A percentile compares a stretch with the other conserved stretches of the same genome.
phyloP scores from a whole-genome alignment of 768 basidiomycete genomes.

The Tricholoma matsutake region DNA sequence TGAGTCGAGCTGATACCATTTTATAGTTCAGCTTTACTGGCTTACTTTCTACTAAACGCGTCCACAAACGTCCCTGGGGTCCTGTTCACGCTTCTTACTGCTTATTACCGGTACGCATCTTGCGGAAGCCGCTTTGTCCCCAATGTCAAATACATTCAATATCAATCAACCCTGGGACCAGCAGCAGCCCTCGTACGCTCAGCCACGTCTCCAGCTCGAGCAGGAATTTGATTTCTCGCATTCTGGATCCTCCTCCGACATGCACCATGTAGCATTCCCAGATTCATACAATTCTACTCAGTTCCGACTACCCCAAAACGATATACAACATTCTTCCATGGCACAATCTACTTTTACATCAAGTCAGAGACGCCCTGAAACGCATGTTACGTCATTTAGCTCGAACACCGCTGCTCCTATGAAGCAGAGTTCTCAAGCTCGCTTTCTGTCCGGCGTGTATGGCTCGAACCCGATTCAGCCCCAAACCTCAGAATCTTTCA shows the following conservation, averaged over 20 bases:
- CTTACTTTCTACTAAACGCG: background rate
- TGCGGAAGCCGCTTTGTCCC: constrained; percentile 11
- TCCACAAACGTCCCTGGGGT: constrained; percentile 3
- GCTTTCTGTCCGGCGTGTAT: background rate
- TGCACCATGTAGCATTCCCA: constrained; percentile 8
- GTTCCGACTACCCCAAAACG: constrained; percentile 8
- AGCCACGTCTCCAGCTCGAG: constrained; percentile 11
- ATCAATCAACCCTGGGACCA: constrained; percentile 18
- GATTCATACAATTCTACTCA: constrained; percentile 14
- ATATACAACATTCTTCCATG: constrained; percentile 5
- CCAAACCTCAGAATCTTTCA: constrained; percentile 10
- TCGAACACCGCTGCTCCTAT: background rate
- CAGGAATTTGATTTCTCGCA: constrained; percentile 14
- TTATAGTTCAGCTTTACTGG: background rate
- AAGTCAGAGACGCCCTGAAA: constrained; percentile 3
- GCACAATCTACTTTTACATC: constrained; percentile 7
- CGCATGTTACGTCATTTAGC: constrained; percentile 9
- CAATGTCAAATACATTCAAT: constrained; percentile 12
- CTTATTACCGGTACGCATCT: constrained; percentile 13
- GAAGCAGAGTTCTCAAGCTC: constrained; percentile 3
- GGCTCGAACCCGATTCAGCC: constrained; percentile 8
- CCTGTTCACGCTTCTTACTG: constrained; percentile 4
- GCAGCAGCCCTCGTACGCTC: constrained; percentile 10
- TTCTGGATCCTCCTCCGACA: constrained; percentile 6
- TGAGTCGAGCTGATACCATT: background rate